phyloP scores from a whole-genome alignment of 2,329 filamentous ascomycete species.

The Lithohypha guttulata region DNA sequence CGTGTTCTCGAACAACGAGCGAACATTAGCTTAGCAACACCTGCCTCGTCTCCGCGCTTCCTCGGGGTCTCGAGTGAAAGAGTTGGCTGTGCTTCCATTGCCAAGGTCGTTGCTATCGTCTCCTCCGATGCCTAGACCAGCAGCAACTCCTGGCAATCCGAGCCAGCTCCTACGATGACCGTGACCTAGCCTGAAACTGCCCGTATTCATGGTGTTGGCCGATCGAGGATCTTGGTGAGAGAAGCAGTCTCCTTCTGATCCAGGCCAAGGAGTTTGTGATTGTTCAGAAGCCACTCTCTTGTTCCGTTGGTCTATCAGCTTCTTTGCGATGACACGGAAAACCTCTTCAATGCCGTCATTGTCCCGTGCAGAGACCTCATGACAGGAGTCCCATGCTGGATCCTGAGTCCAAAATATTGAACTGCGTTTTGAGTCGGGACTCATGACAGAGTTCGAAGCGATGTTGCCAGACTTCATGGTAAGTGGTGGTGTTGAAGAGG shows the following conservation, averaged over 20 bases:
- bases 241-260: conserved; percentile 22
- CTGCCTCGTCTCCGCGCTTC: conserved; percentile 24
- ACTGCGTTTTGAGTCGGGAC: conserved; percentile 36
- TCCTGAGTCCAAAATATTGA: conserved; percentile 68
- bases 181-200: conserved; percentile 49
- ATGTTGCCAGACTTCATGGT: conserved; percentile 32
- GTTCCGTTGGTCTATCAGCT: conserved; percentile 63
- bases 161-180: conserved; percentile 59
- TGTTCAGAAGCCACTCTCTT: conserved; percentile 43
- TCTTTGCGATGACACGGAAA: conserved; percentile 79
- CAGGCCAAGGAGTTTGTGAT: conserved; percentile 33
- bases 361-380: conserved; percentile 89
- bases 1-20: too few species aligned
- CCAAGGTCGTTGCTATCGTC: conserved; percentile 25
- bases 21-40: conserved; percentile 30
- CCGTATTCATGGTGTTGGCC: conserved; percentile 41
- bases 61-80: conserved; percentile 25
- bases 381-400: conserved; percentile 91
- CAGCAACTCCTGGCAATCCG: conserved; percentile 40
- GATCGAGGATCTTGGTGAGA: conserved; percentile 27
- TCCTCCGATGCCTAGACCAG: conserved; percentile 27
- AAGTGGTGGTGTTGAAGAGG: conserved; percentile 56
- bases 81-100: conserved; percentile 11
- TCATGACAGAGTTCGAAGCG: conserved; percentile 18
- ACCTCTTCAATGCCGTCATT: conserved; percentile 96